A percentile compares a stretch with the other conserved stretches of the same genome.
Evolutionary conservation across 306 rosid genomes (phyloP).

Genomic region (Arachis stenosperma): DNA sequence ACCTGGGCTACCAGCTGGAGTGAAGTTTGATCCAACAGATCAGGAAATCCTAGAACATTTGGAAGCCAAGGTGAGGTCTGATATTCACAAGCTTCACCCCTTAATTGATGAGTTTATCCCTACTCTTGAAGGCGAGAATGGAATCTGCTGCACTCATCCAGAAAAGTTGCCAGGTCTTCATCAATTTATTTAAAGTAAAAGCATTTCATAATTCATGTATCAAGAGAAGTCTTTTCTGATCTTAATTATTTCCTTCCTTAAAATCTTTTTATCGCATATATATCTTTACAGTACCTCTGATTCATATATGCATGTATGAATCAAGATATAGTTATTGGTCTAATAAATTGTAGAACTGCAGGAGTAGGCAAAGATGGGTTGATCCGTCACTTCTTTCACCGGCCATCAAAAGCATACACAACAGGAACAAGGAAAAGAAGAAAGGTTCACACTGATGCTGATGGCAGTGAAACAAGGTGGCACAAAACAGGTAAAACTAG

Average conservation of each 20-base stretch:
- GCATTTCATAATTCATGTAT: neutral
- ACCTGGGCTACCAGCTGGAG: constrained; percentile 82
- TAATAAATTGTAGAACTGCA: constrained; percentile 28
- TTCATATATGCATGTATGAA: no score
- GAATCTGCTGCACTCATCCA: constrained; percentile 83
- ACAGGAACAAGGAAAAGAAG: constrained; percentile 71
- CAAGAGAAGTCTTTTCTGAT: neutral
- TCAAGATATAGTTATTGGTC: neutral
- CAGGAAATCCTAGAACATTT: constrained; percentile 79
- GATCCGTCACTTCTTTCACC: constrained; percentile 68
- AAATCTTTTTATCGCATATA: no score
- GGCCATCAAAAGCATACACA: constrained; percentile 71
- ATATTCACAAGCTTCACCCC: constrained; percentile 68
- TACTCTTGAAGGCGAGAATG: constrained; percentile 77
- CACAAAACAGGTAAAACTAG: constrained; percentile 74
- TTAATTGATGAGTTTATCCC: constrained; percentile 78
- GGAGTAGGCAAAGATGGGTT: constrained; percentile 66
- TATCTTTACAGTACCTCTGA: no score
- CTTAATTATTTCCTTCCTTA: no score
- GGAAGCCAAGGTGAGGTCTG: constrained; percentile 70
- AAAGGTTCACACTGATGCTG: constrained; percentile 59
- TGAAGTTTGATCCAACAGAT: constrained; percentile 88
- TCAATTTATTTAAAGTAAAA: no score
- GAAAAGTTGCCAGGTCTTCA: constrained; percentile 68
- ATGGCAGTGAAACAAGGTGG: constrained; percentile 73